A percentile compares a stretch with the other conserved stretches of the same genome.
Evolutionary conservation across 805 yeast genomes (phyloP).

Genomic region (Wickerhamiella parazyma): DNA sequence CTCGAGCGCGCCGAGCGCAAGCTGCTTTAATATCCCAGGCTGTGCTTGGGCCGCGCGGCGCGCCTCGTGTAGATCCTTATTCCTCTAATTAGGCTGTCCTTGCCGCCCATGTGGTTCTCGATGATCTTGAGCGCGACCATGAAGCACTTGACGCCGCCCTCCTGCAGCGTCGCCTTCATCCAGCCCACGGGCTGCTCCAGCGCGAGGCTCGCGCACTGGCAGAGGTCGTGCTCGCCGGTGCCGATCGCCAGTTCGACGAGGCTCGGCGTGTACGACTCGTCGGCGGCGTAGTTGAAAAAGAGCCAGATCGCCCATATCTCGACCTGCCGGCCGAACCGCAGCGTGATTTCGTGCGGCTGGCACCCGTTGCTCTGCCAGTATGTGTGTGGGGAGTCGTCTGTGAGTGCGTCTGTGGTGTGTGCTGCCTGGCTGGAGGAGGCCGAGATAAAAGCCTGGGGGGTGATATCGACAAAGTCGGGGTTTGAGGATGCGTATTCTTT

Average conservation of each 20-base stretch:
- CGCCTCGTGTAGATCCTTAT: slow-evolving; percentile 10
- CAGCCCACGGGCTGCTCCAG: slow-evolving; percentile 65
- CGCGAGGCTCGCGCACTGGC: slow-evolving; percentile 47
- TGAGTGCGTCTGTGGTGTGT: slow-evolving; percentile 52
- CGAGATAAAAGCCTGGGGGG: slow-evolving; percentile 72
- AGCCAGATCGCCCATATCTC: slow-evolving; percentile 53
- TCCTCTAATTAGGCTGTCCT: slow-evolving; percentile 81
- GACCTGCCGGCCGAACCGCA: slow-evolving; percentile 69
- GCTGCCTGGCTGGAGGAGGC: slow-evolving; percentile 66
- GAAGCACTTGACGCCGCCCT: slow-evolving; percentile 49
- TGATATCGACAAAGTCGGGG: slow-evolving; percentile 45
- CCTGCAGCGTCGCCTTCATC: slow-evolving; percentile 40
- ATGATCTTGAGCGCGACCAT: slow-evolving; percentile 46
- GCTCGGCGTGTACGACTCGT: slow-evolving; percentile 89
- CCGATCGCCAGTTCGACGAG: slow-evolving; percentile 56
- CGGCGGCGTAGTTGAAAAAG: slow-evolving; percentile 55
- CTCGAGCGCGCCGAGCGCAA: slow-evolving; percentile 9
- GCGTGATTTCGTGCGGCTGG: slow-evolving; percentile 71
- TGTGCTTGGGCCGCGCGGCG: not conserved
- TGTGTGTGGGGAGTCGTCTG: slow-evolving; percentile 52
- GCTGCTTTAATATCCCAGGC: not conserved
- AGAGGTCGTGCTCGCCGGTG: slow-evolving; percentile 62
- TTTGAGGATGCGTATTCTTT: not conserved
- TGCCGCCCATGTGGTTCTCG: slow-evolving; percentile 88
- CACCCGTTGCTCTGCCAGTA: slow-evolving; percentile 95